Evolutionary conservation across 345 rosid genomes (phyloP).

Genomic region (Stellera chamaejasme): DNA sequence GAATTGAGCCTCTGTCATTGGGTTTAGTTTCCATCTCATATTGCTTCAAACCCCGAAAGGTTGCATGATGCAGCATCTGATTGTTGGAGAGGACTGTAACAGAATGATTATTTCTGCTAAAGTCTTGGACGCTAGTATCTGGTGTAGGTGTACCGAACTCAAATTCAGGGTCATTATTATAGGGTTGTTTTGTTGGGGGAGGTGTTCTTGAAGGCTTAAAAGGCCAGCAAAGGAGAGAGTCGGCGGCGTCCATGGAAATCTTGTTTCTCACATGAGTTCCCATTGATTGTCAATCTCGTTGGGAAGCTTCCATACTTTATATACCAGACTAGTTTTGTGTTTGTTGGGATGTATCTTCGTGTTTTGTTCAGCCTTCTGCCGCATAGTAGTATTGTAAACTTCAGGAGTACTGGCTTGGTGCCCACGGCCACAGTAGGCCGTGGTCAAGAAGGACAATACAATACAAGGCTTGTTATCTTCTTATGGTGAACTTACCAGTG

Average conservation of each 20-base stretch:
- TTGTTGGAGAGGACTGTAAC: constrained; percentile 8
- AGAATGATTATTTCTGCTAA: background rate
- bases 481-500: constrained; percentile 10
- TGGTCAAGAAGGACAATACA: background rate
- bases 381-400: background rate
- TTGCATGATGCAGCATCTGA: constrained; percentile 15
- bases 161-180: constrained; percentile 16
- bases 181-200: constrained; percentile 2
- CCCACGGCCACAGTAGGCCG: too few species aligned
- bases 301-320: background rate
- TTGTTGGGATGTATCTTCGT: constrained; percentile 14
- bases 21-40: constrained; percentile 6
- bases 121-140: constrained; percentile 4
- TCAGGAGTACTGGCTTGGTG: too few species aligned
- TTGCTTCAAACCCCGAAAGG: constrained; percentile 10
- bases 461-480: background rate
- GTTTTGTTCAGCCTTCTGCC: background rate
- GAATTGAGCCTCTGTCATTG: constrained; percentile 3
- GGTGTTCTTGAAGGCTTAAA: constrained; percentile 29
- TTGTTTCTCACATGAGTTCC: constrained; percentile 15
- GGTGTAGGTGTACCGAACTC: constrained; percentile 15
- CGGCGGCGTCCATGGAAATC: constrained; percentile 21
- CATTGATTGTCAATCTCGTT: constrained; percentile 13
- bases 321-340: constrained; percentile 8
- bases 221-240: constrained; percentile 37